These are phyloP conservation scores for Stenogyne calaminthoides DNA, from an alignment of 305 asterid genomes.

Conservation along the genomic window DNA sequence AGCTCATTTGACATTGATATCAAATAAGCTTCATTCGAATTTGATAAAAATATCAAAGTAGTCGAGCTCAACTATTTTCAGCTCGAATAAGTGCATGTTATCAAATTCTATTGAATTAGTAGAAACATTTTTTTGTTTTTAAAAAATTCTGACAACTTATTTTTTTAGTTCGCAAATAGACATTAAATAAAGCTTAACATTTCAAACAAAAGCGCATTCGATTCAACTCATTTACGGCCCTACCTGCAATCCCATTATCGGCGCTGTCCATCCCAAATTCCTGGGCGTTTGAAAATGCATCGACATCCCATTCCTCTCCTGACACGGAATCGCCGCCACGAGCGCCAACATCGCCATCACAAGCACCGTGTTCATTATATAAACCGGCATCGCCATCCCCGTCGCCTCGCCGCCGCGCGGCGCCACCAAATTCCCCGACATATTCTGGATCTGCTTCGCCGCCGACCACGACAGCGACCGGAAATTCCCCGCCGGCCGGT, in stretches of 20 bases:
- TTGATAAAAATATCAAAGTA: too few species aligned
- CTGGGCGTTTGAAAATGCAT: conserved; percentile 59
- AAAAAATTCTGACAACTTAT: too few species aligned
- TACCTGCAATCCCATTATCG: conserved; percentile 58
- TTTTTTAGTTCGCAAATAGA: too few species aligned
- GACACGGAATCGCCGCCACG: conserved; percentile 90
- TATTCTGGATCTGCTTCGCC: conserved; percentile 68
- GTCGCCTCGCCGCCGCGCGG: conserved; percentile 78
- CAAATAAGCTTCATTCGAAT: too few species aligned
- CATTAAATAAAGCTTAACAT: too few species aligned
- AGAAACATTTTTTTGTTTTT: too few species aligned
- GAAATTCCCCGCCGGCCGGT: conserved; percentile 45
- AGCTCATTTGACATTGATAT: too few species aligned
- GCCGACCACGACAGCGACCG: conserved; percentile 78
- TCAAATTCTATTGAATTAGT: too few species aligned
- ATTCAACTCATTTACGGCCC: too few species aligned
- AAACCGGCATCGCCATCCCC: conserved; percentile 63
- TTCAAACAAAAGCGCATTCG: too few species aligned
- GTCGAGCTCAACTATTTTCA: too few species aligned
- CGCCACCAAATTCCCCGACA: conserved; percentile 60
- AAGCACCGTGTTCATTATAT: conserved; percentile 54
- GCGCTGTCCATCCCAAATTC: conserved; percentile 66
- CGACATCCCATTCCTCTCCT: conserved; percentile 66
- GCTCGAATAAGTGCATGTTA: too few species aligned
- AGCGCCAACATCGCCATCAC: conserved; percentile 87